phyloP scores from a whole-genome alignment of 2,329 filamentous ascomycete species.

The Neurospora crassa region DNA sequence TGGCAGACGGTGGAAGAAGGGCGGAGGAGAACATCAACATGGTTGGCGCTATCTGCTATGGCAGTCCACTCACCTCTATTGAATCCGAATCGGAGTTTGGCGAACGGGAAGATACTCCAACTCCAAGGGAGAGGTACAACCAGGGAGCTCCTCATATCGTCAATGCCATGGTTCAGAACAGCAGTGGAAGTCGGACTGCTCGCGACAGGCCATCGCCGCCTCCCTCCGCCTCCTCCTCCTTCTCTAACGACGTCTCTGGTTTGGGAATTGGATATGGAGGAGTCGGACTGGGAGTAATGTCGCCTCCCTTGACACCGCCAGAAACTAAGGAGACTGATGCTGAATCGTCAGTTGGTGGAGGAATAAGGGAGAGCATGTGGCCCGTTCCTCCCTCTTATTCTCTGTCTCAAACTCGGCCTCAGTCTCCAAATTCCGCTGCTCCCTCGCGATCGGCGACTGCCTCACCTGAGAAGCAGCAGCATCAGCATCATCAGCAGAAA shows the following conservation, averaged over 20 bases:
- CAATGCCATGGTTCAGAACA: not conserved
- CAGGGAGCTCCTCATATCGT: not conserved
- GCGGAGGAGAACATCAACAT: not conserved
- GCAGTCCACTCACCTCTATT: not conserved
- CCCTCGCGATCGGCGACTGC: not conserved
- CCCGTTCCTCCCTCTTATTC: not conserved
- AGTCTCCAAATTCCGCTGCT: not conserved
- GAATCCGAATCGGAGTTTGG: not conserved
- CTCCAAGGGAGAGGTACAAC: not conserved
- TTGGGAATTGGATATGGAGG: not conserved
- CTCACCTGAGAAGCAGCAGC: not conserved
- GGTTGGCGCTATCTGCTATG: not conserved
- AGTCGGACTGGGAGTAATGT: not conserved
- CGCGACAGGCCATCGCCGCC: not conserved
- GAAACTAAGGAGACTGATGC: not conserved
- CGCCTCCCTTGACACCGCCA: not conserved
- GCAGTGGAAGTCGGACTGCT: not conserved
- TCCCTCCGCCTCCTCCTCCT: not conserved
- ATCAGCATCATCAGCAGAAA: not conserved
- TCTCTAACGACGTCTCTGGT: not conserved
- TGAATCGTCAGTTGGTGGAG: not conserved
- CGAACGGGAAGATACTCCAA: not conserved
- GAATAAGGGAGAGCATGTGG: not conserved
- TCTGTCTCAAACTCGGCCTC: not conserved
- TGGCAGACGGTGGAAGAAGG: not conserved